Evolutionary conservation across 345 rosid genomes (phyloP).

Genomic region (Hevea brasiliensis): DNA sequence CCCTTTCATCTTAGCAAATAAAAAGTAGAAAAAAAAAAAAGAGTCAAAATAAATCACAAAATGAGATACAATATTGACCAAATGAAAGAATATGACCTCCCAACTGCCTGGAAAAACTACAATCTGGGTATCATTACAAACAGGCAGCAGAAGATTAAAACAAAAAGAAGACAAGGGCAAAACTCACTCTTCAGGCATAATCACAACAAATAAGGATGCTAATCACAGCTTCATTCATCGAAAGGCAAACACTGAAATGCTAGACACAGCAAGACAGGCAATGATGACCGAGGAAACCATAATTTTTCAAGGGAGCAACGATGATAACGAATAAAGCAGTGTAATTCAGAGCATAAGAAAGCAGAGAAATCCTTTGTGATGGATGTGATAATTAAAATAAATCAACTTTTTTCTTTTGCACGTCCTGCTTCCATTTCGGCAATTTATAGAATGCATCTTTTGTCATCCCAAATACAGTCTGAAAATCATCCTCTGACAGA

Average conservation of each 20-base stretch:
- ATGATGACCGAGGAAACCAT: conserved; percentile 16
- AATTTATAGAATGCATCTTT: conserved; percentile 77
- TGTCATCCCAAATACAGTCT: conserved; percentile 60
- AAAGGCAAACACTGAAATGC: conserved; percentile 21
- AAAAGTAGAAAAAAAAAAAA: background rate
- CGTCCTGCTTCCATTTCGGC: conserved; percentile 98
- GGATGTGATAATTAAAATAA: conserved; percentile 48
- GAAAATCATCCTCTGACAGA: conserved; percentile 79
- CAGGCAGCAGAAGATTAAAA: conserved; percentile 18
- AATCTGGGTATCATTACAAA: conserved; percentile 31
- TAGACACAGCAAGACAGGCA: conserved; percentile 26
- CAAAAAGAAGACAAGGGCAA: conserved; percentile 8
- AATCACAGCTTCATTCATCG: conserved; percentile 24
- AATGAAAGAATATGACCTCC: conserved; percentile 36
- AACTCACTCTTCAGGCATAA: conserved; percentile 41
- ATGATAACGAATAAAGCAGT: conserved; percentile 7
- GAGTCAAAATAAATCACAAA: conserved; percentile 29
- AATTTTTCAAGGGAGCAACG: conserved; percentile 8
- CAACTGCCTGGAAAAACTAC: conserved; percentile 33
- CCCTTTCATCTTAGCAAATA: conserved; percentile 18
- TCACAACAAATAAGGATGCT: conserved; percentile 31
- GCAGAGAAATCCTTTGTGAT: conserved; percentile 18
- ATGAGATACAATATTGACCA: conserved; percentile 27
- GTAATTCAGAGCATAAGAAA: conserved; percentile 18
- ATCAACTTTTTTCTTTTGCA: conserved; percentile 79